Percentiles rank a stretch among this genome's conserved stretches.
Conservation (phyloP, 805 yeast genomes). For the Saccharomycopsis sp. region DNA sequence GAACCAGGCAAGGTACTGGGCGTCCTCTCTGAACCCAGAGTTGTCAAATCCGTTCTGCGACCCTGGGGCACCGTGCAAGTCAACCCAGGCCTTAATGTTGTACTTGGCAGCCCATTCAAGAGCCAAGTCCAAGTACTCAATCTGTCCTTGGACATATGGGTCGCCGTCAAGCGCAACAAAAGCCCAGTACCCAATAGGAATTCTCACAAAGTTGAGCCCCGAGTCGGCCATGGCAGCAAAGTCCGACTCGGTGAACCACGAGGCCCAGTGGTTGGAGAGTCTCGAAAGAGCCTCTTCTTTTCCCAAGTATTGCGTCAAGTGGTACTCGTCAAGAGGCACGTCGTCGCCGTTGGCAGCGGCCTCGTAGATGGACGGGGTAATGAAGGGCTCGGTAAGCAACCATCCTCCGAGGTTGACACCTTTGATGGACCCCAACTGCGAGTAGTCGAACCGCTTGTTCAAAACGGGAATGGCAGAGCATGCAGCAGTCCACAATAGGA, state of each 20-base stretch:
- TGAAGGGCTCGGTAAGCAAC: slow-evolving; percentile 65
- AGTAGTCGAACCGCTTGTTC: slow-evolving; percentile 12
- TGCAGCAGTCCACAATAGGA: background rate
- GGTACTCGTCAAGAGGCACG: slow-evolving; percentile 57
- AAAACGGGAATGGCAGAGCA: background rate
- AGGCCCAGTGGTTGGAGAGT: slow-evolving; percentile 47
- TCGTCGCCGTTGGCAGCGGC: slow-evolving; percentile 30
- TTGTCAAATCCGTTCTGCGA: slow-evolving; percentile 85
- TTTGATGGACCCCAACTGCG: slow-evolving; percentile 18
- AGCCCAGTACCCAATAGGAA: slow-evolving; percentile 83
- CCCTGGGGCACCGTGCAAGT: slow-evolving; percentile 77
- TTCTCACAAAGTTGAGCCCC: slow-evolving; percentile 65
- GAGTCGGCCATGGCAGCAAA: slow-evolving; percentile 41
- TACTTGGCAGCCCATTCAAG: slow-evolving; percentile 59
- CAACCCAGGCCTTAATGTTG: slow-evolving; percentile 64
- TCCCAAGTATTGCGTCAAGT: slow-evolving; percentile 45
- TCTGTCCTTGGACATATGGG: slow-evolving; percentile 64
- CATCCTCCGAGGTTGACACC: slow-evolving; percentile 66
- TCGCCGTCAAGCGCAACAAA: slow-evolving; percentile 35
- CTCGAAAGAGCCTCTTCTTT: slow-evolving; percentile 35
- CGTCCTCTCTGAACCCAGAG: slow-evolving; percentile 54
- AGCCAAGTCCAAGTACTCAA: slow-evolving; percentile 54
- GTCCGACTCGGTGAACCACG: slow-evolving; percentile 55
- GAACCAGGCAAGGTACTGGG: slow-evolving; percentile 38
- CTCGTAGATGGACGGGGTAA: slow-evolving; percentile 56